These are phyloP conservation scores for Cenchrus fungigraminus DNA, from an alignment of 176 grass and related monocot species.

Conservation along the genomic window DNA sequence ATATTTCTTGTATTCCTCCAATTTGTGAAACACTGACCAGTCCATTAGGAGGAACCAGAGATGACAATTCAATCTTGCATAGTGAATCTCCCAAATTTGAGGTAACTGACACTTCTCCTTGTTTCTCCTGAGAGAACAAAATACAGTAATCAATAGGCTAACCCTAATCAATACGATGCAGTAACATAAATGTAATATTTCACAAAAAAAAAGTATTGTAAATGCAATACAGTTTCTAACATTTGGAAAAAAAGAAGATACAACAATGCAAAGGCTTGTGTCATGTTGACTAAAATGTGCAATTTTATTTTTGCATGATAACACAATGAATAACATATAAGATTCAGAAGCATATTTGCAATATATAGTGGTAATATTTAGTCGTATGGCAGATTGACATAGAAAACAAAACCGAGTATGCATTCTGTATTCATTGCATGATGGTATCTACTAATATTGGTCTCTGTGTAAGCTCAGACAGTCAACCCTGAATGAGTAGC, in stretches of 20 bases:
- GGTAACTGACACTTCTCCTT: slow-evolving; percentile 78
- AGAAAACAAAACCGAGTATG: neutral
- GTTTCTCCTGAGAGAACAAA: slow-evolving; percentile 67
- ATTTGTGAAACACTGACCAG: slow-evolving; percentile 61
- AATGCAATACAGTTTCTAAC: neutral
- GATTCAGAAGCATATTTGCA: neutral
- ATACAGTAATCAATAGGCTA: neutral
- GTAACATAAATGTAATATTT: neutral
- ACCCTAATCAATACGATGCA: slow-evolving; percentile 6
- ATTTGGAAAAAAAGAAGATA: neutral
- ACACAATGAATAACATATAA: neutral
- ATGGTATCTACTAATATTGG: slow-evolving; percentile 4
- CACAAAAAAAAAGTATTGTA: neutral
- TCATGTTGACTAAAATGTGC: neutral
- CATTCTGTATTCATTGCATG: neutral
- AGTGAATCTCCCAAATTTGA: slow-evolving; percentile 76
- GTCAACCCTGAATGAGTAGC: neutral
- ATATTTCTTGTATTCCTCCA: slow-evolving; percentile 13
- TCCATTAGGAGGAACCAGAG: slow-evolving; percentile 71
- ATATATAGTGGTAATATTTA: neutral
- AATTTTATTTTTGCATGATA: slow-evolving; percentile 22
- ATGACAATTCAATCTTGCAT: slow-evolving; percentile 86
- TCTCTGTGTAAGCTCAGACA: neutral
- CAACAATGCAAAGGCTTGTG: neutral
- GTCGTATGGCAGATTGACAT: slow-evolving; percentile 8